Conservation (phyloP, 1,284 basidiomycete genomes). For the Cutaneotrichosporon arboriforme region DNA sequence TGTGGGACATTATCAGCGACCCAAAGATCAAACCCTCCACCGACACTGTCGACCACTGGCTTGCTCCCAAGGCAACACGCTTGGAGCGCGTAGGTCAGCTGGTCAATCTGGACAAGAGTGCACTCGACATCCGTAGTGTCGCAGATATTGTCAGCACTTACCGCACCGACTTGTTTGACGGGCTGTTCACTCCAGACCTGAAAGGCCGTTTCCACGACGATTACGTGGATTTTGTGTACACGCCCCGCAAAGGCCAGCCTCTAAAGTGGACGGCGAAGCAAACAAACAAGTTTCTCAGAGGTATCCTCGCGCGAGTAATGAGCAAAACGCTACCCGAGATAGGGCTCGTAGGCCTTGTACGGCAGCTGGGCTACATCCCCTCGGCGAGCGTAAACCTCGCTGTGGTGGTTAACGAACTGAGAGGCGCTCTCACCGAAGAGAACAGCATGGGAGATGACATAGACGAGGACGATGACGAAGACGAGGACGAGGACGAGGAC, state of each 20-base stretch:
- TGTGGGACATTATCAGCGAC: background rate
- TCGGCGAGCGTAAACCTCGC: too few relatives aligned
- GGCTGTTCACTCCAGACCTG: background rate
- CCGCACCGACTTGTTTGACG: background rate
- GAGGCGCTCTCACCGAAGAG: too few relatives aligned
- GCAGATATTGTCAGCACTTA: background rate
- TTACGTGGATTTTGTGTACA: too few relatives aligned
- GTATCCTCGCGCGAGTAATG: background rate
- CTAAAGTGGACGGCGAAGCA: background rate
- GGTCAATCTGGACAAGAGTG: background rate
- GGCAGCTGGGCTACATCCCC: too few relatives aligned
- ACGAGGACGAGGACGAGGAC: too few relatives aligned
- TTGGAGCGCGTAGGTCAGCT: background rate
- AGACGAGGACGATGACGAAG: too few relatives aligned
- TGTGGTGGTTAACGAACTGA: too few relatives aligned
- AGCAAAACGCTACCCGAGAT: background rate
- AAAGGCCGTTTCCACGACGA: background rate
- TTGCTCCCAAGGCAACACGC: background rate
- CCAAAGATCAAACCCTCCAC: too few relatives aligned
- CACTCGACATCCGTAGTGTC: background rate
- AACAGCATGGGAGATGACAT: too few relatives aligned
- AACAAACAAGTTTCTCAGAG: background rate
- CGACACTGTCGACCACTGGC: background rate
- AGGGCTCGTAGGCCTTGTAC: too few relatives aligned
- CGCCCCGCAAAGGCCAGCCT: background rate